These are phyloP conservation scores for Paracoccidioides brasiliensis DNA, from an alignment of 2,329 filamentous ascomycete genomes.

Conservation along the genomic window DNA sequence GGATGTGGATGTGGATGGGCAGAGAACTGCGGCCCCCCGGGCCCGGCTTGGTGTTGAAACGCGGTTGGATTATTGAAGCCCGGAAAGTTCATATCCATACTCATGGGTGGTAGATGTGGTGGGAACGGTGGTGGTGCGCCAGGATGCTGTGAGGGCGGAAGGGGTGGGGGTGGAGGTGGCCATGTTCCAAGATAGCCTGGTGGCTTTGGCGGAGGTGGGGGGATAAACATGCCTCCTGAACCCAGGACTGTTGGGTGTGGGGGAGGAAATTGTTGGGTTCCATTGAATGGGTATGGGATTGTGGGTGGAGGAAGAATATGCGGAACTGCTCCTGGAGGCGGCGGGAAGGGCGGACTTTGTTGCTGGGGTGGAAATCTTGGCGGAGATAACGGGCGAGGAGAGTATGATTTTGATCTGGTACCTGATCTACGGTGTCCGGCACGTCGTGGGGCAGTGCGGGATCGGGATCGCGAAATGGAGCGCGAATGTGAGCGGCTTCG, in stretches of 20 bases:
- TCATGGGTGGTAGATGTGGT: constrained; percentile 4
- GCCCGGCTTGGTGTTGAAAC: background rate
- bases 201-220: constrained; percentile 21
- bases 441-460: constrained; percentile 14
- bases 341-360: constrained; percentile 6
- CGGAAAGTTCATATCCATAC: constrained; percentile 9
- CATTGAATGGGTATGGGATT: constrained; percentile 7
- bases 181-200: constrained; percentile 24
- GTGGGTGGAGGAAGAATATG: constrained; percentile 14
- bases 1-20: constrained; percentile 5
- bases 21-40: background rate
- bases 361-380: constrained; percentile 11
- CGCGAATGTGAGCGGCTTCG: constrained; percentile 14
- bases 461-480: constrained; percentile 20
- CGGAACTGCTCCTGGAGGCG: constrained; percentile 1
- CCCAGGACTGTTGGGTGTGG: constrained; percentile 6
- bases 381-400: constrained; percentile 17
- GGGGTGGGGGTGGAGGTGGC: constrained; percentile 26
- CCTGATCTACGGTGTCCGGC: constrained; percentile 17
- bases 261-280: constrained; percentile 6
- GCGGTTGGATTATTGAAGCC: constrained; percentile 4
- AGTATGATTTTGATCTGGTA: constrained; percentile 21
- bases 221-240: constrained; percentile 6
- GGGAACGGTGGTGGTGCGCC: constrained; percentile 3
- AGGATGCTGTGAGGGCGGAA: constrained; percentile 15